phyloP scores from a whole-genome alignment of 1,139 yeast species.

The Meyerozyma carpophila region DNA sequence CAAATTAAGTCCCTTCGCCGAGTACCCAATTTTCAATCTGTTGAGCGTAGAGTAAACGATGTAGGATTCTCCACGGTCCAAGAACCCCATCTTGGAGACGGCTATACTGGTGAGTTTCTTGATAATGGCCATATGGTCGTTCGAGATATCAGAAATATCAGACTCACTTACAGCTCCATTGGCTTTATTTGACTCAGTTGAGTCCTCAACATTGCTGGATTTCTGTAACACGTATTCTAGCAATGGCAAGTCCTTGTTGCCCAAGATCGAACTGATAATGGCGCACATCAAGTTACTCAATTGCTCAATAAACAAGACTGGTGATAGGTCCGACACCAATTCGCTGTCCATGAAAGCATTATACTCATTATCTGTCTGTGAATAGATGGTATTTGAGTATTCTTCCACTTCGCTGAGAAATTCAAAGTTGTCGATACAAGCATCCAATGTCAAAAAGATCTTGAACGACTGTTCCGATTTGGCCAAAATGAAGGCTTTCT shows the following conservation, averaged over 20 bases:
- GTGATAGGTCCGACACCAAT: slow-evolving; percentile 27
- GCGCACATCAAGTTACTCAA: slow-evolving; percentile 35
- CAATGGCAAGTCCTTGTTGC: slow-evolving; percentile 18
- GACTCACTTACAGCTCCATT: slow-evolving; percentile 6
- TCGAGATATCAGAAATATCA: slow-evolving; percentile 18
- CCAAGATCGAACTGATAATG: slow-evolving; percentile 25
- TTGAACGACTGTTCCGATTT: slow-evolving; percentile 23
- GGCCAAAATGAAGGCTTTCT: slow-evolving; percentile 28
- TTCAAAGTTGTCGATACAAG: slow-evolving; percentile 35
- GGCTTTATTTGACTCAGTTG: slow-evolving; percentile 1
- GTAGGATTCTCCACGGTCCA: slow-evolving; percentile 42
- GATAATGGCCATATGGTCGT: slow-evolving; percentile 23
- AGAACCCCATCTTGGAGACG: slow-evolving; percentile 33
- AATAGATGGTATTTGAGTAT: slow-evolving; percentile 23
- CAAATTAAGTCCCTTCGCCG: slow-evolving; percentile 33
- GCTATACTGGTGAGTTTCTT: slow-evolving; percentile 30
- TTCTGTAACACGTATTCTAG: slow-evolving; percentile 25
- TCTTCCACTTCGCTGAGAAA: slow-evolving; percentile 35
- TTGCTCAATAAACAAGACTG: slow-evolving; percentile 42
- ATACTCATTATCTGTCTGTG: slow-evolving; percentile 18
- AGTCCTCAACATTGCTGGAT: slow-evolving; percentile 18
- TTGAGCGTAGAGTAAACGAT: slow-evolving; percentile 38
- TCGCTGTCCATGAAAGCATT: slow-evolving; percentile 24
- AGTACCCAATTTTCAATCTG: slow-evolving; percentile 36
- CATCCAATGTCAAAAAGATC: slow-evolving; percentile 30